Evolutionary conservation across 2,329 filamentous ascomycete species (phyloP).

Genomic region (Pezicula neosporulosa): DNA sequence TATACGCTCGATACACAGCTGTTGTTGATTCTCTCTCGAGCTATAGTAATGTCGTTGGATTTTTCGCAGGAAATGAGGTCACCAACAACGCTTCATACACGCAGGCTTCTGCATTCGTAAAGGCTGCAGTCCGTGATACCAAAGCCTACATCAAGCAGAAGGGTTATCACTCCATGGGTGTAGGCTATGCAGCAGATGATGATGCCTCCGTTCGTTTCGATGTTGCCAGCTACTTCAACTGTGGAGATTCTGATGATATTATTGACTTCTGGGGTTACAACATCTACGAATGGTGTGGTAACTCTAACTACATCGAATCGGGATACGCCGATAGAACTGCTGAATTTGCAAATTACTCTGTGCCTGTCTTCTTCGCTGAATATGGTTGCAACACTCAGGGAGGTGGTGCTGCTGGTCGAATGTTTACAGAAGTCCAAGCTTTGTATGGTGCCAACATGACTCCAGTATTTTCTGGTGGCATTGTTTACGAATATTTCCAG

Average conservation of each 20-base stretch:
- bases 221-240: conserved; percentile 92
- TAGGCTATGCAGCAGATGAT: conserved; percentile 95
- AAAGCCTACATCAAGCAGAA: conserved; percentile 87
- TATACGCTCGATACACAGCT: conserved; percentile 76
- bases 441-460: conserved; percentile 82
- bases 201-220: conserved; percentile 76
- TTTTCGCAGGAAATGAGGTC: conserved; percentile 98
- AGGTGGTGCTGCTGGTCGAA: conserved; percentile 48
- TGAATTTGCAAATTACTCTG: conserved; percentile 83
- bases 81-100: conserved; percentile 87
- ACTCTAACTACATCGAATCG: conserved; percentile 71
- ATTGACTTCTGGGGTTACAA: conserved; percentile 99
- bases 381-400: conserved; percentile 81
- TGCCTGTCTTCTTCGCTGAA: conserved; percentile 96
- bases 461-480: conserved; percentile 84
- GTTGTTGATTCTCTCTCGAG: conserved; percentile 78
- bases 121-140: conserved; percentile 92
- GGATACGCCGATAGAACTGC: conserved; percentile 78
- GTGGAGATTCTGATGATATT: conserved; percentile 58
- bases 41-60: conserved; percentile 90
- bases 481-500: conserved; percentile 97
- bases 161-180: conserved; percentile 73
- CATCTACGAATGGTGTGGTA: conserved; percentile 97
- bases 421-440: conserved; percentile 78
- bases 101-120: conserved; percentile 85